These are phyloP conservation scores for Dittrichia graveolens DNA, from an alignment of 129 eudicot genomes.

Conservation along the genomic window DNA sequence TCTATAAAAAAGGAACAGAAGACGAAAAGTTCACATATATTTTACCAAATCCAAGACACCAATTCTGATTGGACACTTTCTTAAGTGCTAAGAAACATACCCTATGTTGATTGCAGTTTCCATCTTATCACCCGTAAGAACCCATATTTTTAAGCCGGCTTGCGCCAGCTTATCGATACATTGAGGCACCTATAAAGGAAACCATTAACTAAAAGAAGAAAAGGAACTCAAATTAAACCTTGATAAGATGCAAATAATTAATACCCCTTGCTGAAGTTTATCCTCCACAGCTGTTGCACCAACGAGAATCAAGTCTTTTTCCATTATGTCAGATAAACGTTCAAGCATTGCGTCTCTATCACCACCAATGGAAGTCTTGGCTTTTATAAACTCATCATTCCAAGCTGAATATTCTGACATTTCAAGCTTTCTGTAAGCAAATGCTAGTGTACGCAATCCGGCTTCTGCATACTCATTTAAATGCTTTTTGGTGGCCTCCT, in stretches of 20 bases:
- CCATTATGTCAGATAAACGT: conserved; percentile 72
- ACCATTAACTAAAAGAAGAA: too few relatives aligned
- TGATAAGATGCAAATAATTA: too few relatives aligned
- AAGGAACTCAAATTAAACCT: background rate
- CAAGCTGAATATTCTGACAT: conserved; percentile 70
- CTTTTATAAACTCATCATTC: conserved; percentile 86
- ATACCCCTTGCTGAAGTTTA: conserved; percentile 92
- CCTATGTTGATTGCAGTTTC: conserved; percentile 99
- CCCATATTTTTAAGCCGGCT: conserved; percentile 99
- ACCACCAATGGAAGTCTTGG: conserved; percentile 71
- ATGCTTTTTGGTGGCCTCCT: conserved; percentile 79
- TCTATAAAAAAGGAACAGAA: conserved; percentile 32
- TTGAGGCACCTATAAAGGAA: conserved; percentile 74
- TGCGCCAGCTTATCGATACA: conserved; percentile 98
- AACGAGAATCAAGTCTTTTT: conserved; percentile 80
- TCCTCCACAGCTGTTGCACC: conserved; percentile 99
- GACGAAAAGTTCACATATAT: background rate
- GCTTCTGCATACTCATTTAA: conserved; percentile 93
- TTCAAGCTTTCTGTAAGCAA: conserved; percentile 76
- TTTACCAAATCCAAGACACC: too few relatives aligned
- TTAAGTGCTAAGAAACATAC: conserved; percentile 44
- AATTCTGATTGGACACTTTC: too few relatives aligned
- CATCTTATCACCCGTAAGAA: conserved; percentile 99
- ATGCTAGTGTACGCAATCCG: conserved; percentile 85
- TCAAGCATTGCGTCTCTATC: conserved; percentile 90